phyloP scores from a whole-genome alignment of 352 stramenopile species.

The Phytopythium delawarense region DNA sequence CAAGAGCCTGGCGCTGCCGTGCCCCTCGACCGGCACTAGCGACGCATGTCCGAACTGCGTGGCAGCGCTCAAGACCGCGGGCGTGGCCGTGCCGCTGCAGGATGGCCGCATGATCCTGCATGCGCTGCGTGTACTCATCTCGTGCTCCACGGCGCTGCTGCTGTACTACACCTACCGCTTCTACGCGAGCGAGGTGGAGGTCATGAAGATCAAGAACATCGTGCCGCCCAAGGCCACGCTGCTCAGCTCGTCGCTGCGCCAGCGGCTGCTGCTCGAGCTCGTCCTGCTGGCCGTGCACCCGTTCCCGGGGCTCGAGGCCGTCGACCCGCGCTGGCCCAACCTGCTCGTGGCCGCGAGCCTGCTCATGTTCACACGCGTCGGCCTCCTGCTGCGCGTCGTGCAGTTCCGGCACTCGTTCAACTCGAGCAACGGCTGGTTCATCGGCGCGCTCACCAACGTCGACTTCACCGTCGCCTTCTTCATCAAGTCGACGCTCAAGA shows the following conservation, averaged over 20 bases:
- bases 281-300: slow-evolving; percentile 52
- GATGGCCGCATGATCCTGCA: slow-evolving; percentile 67
- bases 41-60: slow-evolving; percentile 35
- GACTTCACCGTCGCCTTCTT: slow-evolving; percentile 72
- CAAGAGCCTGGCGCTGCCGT: slow-evolving; percentile 24
- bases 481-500: slow-evolving; percentile 74
- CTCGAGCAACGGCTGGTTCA: slow-evolving; percentile 80
- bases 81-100: slow-evolving; percentile 24
- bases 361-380: slow-evolving; percentile 56
- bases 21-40: slow-evolving; percentile 7
- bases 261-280: slow-evolving; percentile 43
- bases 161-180: slow-evolving; percentile 70
- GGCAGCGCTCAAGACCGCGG: slow-evolving; percentile 13
- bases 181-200: slow-evolving; percentile 60
- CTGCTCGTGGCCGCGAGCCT: slow-evolving; percentile 53
- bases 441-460: slow-evolving; percentile 70
- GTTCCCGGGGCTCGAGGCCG: slow-evolving; percentile 58
- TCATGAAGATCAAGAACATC: slow-evolving; percentile 83
- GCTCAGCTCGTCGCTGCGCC: slow-evolving; percentile 51
- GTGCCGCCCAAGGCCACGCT: slow-evolving; percentile 62
- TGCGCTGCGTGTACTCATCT: slow-evolving; percentile 57
- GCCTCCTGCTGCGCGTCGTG: slow-evolving; percentile 49
- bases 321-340: slow-evolving; percentile 60
- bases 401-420: slow-evolving; percentile 73
- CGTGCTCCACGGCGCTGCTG: slow-evolving; percentile 56